Conservation (phyloP, 768 basidiomycete species). For the Guyanaporus albipodus region DNA sequence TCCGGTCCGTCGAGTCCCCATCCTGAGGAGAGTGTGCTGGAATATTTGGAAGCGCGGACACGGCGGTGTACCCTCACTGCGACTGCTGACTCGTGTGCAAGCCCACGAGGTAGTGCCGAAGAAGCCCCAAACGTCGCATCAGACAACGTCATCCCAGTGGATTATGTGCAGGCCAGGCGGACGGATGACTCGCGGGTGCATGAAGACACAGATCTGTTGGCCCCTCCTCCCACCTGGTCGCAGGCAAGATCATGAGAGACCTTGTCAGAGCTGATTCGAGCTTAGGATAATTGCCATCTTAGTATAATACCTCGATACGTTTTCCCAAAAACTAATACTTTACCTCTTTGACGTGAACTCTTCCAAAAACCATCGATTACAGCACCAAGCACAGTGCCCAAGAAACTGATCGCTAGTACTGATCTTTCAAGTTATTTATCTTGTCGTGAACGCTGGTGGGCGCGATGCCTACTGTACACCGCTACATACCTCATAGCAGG, state of each 20-base stretch:
- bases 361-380: no score
- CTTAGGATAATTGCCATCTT: no score
- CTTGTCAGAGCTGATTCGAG: no score
- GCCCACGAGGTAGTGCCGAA: neutral
- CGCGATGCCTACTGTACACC: no score
- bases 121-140: neutral
- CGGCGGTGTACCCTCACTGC: neutral
- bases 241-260: neutral
- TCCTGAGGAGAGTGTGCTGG: conserved; percentile 1
- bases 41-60: conserved; percentile 1
- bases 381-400: no score
- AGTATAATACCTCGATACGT: no score
- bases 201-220: neutral
- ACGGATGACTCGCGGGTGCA: neutral
- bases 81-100: neutral
- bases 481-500: neutral
- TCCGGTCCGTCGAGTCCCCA: neutral
- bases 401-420: no score
- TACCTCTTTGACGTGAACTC: no score
- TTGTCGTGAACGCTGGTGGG: no score
- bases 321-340: no score
- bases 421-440: no score
- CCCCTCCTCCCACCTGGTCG: neutral
- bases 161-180: neutral
- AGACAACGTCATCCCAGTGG: neutral